Base-by-base conservation (phyloP, 176 grass and related monocot genomes). In the Oryza nivara region DNA sequence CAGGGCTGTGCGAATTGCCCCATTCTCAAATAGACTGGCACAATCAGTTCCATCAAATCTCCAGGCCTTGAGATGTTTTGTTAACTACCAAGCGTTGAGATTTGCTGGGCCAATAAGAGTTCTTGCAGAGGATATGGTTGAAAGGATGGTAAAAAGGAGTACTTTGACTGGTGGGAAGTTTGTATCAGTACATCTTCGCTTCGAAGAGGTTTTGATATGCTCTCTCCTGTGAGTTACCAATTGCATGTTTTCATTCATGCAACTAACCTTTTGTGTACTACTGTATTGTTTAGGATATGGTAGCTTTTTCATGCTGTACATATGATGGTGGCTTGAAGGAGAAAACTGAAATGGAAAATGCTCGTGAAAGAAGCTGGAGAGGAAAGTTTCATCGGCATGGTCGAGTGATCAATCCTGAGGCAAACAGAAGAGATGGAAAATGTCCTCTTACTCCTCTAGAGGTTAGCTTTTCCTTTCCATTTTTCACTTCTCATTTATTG, bases 261-360 rank as follows among this genome's bases (percentile, higher is more conserved):
- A 82, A 80, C 35, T 83, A 80, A 86, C 47, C 76, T 65, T 88
- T 51, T 22, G 6, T 88, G 67, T 36, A 66, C 54, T 9, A 58
- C 54, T 9, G 54, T 7, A 36, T 23, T 89, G 34, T 75, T 17
- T 78, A 98, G 96, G 96, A 98, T 88, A 98, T 98, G 96, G 91
- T 98, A 88, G 96, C 96, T 20, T 98, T 98, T 94, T 98, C 96
- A 69, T 98, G 96, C 67, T 98, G 96, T 88, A 95, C 88, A 47
- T 98, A 95, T 87, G 93, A 98, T 80, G 96, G 96, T 79, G 96
- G 96, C 48, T 74, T 15, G 84, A 80, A 90, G 81, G 96, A 98
- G 86, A 86, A 90, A 86, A 61, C 19, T 63, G 93, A 98, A 89
- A 95, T 98, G 96, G 91, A 98, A 80, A 94, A 74, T 87, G 91